Base-by-base conservation (phyloP, 345 rosid genomes). In the Isatis tinctoria region DNA sequence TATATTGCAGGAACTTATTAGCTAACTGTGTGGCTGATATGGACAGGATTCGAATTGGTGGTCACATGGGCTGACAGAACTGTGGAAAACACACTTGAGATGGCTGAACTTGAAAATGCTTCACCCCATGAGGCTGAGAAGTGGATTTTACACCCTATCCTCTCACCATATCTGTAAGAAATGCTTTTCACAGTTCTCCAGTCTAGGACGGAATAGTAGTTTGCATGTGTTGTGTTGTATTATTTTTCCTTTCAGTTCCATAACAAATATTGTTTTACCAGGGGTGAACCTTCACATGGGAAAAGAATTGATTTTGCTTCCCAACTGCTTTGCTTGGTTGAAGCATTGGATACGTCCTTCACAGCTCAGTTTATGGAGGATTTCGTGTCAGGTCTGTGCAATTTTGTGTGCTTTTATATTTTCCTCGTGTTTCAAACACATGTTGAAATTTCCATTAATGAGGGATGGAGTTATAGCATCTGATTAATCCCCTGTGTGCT, bases 51-150 rank as follows among this genome's bases (percentile, higher is more conserved):
- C 72, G 85, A 87, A 74, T 83, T 95, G 78, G 80, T 85, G 68
- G 82, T 85, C 80, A 78, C 82, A 70, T 90, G 97, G 97, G 76
- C 86, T 3, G 92, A 90, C 77, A 87, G 67, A 84, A 75, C 83
- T 47, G 86, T 95, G 22, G 92, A 95, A 74, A 89, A 83, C 80
- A 87, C 97, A 27, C 84, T 83, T 64, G 98, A 95, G 81, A 92
- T 95, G 99, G 99, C 90, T 68, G 99, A 92, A 76, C 69, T 92
- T 68, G 99, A 95, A 85, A 95, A 92, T 84, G 80, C 84, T 60
- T 85, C 97, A 41, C 93, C 97, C 76, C 91, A 88, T 77, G 99
- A 92, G 18, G 99, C 99, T 69, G 86, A 87, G 79, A 88, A 82
- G 74, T 92, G 97, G 99, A 83, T 60, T 65, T 54, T 95, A 64